Base-by-base conservation (phyloP, 768 basidiomycete species). In the Suillus americanus region DNA sequence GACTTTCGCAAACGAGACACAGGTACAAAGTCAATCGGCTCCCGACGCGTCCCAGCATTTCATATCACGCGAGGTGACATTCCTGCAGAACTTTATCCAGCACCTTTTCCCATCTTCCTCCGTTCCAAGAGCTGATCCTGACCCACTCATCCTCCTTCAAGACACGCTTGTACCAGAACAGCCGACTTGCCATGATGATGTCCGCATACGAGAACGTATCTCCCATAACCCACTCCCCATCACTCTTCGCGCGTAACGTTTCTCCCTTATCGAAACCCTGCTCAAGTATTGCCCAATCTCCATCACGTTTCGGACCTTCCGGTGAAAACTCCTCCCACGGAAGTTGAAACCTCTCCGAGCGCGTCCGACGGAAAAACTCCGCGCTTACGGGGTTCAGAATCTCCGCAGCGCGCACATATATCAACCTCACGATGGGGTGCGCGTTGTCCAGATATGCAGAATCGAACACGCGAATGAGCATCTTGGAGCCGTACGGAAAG, bases 251-350 rank as follows among this genome's bases (percentile, higher is more conserved):
- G 5, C 38, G 5, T 20, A 59, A 46, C 28, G 20, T 28, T 40
- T 61, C 53, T 41, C 38, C 38, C 23, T 40, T 69, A 6, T 68
- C 74, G 8, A 82, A 70, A 2, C 68, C 77, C 2, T 69, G 73
- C 66, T 80, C 69, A 13, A 83, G 41, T 62, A 75, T 72, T 53
- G 72, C 71, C 83, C 82, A 84, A 61, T 73, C 71, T 12, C 50
- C 73, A 16, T 67, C 68, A 13, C 73, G 65, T 56, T 67, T 68
- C 37, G 77, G 74, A 8, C 75, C 75, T 35, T 64, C 69, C 1
- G 79, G 77, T 4, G 67, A 66, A 14, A 80, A 46, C 40, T 80
- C 75, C 8, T 56, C 35, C 55, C 55, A 56, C 6, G 35, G 37
- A 37, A 56, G 55, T 25, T 38, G 23, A 9, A 56, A 18, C 4